These are phyloP conservation scores for Hansfordia pulvinata DNA, from an alignment of 2,329 filamentous ascomycete genomes.

Conservation along the genomic window DNA sequence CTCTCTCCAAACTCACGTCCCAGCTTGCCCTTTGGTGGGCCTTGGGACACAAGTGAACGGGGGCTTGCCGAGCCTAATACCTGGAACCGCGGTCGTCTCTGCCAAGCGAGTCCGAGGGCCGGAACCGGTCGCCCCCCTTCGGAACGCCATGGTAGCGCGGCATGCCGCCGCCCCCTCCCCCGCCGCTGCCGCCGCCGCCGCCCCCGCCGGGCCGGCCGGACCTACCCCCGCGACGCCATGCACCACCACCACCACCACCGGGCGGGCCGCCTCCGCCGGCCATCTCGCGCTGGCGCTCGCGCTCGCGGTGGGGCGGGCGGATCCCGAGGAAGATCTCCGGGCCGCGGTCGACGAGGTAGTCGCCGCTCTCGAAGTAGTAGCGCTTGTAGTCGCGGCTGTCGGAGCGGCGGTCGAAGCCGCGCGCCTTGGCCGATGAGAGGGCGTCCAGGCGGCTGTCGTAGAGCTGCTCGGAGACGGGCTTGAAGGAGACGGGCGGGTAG, in stretches of 20 bases:
- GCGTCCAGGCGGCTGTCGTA: conserved; percentile 50
- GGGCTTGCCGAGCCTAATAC: too few species aligned
- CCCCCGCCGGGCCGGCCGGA: conserved; percentile 8
- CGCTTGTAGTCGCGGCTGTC: conserved; percentile 45
- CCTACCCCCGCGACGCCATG: too few species aligned
- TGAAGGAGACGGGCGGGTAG: conserved; percentile 27
- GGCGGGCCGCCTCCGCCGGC: conserved; percentile 19
- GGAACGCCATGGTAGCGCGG: conserved; percentile 16
- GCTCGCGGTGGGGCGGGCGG: conserved; percentile 41
- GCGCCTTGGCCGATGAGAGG: conserved; percentile 33
- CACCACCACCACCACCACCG: conserved; percentile 4
- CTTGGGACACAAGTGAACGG: too few species aligned
- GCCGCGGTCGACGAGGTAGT: conserved; percentile 56
- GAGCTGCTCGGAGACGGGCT: conserved; percentile 50
- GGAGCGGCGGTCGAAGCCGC: conserved; percentile 23
- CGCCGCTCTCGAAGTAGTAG: conserved; percentile 58
- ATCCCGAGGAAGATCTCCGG: conserved; percentile 56
- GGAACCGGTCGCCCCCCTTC: conserved; percentile 18
- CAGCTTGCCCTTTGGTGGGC: too few species aligned
- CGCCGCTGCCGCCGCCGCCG: conserved; percentile 11
- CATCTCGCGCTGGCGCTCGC: conserved; percentile 20
- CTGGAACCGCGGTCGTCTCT: conserved; percentile 10
- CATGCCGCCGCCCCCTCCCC: conserved; percentile 13
- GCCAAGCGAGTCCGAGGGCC: conserved; percentile 9
- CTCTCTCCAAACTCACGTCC: too few species aligned